Percentiles rank a stretch among this genome's conserved stretches.
Conservation (phyloP, 1,284 basidiomycete genomes). For the Mycena sp. region DNA sequence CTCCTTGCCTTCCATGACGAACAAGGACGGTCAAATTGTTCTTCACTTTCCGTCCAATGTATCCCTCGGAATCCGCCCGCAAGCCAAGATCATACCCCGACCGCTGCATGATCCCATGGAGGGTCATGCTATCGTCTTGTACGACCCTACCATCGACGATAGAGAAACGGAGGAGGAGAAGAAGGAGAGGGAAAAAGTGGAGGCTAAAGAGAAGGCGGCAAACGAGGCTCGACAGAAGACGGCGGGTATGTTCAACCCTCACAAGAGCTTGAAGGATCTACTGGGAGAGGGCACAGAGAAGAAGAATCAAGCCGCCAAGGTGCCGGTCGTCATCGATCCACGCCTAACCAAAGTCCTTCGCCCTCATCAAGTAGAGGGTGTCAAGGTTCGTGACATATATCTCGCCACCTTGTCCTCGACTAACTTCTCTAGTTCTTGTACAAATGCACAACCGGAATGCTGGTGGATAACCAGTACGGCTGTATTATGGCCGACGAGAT, state of each 20-base stretch:
- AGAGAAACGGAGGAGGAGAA: constrained; percentile 87
- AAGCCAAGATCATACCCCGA: constrained; percentile 86
- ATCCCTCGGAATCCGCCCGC: constrained; percentile 89
- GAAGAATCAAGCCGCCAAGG: constrained; percentile 78
- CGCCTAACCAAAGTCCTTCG: constrained; percentile 87
- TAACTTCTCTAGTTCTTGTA: constrained; percentile 85
- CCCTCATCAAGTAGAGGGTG: constrained; percentile 98
- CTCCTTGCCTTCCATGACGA: constrained; percentile 88
- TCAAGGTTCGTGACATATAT: constrained; percentile 72
- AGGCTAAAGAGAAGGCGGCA: constrained; percentile 68
- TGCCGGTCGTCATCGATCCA: constrained; percentile 97
- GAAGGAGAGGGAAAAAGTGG: constrained; percentile 74
- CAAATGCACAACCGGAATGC: constrained; percentile 92
- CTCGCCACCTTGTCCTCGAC: constrained; percentile 18
- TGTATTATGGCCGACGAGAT: constrained; percentile 99
- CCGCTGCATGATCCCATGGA: constrained; percentile 97
- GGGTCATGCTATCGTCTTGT: constrained; percentile 97
- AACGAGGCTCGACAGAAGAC: constrained; percentile 75
- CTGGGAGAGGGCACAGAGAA: constrained; percentile 82
- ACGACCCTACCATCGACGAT: constrained; percentile 96
- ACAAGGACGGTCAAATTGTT: constrained; percentile 80
- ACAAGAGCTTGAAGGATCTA: constrained; percentile 89
- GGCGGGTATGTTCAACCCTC: constrained; percentile 83
- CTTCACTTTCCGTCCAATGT: constrained; percentile 72
- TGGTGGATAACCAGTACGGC: constrained; percentile 92